Evolutionary conservation across 331 rosid genomes (phyloP).

Genomic region (Malus hybrid): DNA sequence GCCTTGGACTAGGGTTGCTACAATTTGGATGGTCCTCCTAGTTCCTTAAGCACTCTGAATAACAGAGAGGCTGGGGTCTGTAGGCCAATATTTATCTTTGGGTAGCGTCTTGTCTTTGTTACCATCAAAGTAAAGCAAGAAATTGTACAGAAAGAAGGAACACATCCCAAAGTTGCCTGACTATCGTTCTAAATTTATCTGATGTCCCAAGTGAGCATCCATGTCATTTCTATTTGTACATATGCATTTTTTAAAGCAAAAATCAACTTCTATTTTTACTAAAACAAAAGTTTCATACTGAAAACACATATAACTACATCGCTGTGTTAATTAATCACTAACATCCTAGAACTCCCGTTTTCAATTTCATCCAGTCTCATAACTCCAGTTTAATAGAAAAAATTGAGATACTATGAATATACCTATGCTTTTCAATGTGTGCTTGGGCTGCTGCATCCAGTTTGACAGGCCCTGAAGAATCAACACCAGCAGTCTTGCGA

Average conservation of each 20-base stretch:
- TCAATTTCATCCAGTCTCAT: not conserved
- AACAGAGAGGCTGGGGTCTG: not conserved
- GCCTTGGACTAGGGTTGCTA: not conserved
- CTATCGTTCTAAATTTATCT: not conserved
- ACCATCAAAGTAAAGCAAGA: not conserved
- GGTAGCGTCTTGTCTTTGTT: not conserved
- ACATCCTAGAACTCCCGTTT: not conserved
- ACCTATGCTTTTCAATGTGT: constrained; percentile 85
- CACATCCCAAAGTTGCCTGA: not conserved
- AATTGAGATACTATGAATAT: not conserved
- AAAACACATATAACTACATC: not conserved
- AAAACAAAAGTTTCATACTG: not conserved
- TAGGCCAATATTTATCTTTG: not conserved
- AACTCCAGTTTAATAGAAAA: not conserved
- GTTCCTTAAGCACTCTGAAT: not conserved
- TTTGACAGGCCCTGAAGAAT: constrained; percentile 50
- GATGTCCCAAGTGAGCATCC: not conserved
- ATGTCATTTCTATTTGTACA: not conserved
- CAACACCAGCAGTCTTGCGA: constrained; percentile 34
- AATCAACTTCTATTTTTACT: not conserved
- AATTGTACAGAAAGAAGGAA: not conserved
- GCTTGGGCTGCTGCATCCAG: constrained; percentile 63
- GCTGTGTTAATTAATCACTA: not conserved
- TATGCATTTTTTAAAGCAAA: not conserved
- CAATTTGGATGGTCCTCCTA: not conserved